These are phyloP conservation scores for Cordyceps cateniannulata DNA, from an alignment of 2,329 filamentous ascomycete species.

Conservation along the genomic window DNA sequence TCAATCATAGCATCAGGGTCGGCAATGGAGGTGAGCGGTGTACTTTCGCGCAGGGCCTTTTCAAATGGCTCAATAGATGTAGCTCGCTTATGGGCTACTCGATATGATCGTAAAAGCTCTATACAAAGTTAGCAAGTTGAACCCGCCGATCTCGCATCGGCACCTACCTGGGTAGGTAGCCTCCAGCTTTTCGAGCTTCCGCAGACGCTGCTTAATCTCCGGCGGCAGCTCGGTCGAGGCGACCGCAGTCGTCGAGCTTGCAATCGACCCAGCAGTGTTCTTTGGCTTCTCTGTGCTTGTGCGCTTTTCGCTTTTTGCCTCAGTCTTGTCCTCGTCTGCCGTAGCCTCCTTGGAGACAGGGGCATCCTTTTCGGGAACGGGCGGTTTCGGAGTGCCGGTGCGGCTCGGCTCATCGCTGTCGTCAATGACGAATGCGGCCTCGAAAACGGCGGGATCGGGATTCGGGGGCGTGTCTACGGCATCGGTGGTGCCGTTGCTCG, in stretches of 20 bases:
- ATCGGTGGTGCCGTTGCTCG: slow-evolving; percentile 33
- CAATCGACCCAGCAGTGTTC: slow-evolving; percentile 16
- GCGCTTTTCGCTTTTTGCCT: slow-evolving; percentile 13
- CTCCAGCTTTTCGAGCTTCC: slow-evolving; percentile 86
- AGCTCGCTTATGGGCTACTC: slow-evolving; percentile 80
- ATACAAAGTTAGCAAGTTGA: slow-evolving; percentile 9
- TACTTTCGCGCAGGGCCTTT: slow-evolving; percentile 82
- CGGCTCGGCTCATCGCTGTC: slow-evolving; percentile 67
- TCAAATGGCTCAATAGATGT: slow-evolving; percentile 91
- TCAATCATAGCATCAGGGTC: slow-evolving; percentile 82
- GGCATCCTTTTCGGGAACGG: slow-evolving; percentile 29
- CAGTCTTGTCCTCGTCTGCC: slow-evolving; percentile 17
- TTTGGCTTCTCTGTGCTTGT: slow-evolving; percentile 1
- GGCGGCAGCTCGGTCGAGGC: slow-evolving; percentile 54
- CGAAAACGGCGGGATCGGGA: slow-evolving; percentile 82
- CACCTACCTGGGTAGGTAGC: slow-evolving; percentile 71
- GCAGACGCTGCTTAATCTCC: slow-evolving; percentile 68
- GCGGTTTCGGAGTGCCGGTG: slow-evolving; percentile 49
- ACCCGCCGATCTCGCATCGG: not conserved
- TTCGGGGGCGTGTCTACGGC: slow-evolving; percentile 38
- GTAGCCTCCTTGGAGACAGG: slow-evolving; percentile 16
- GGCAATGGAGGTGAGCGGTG: slow-evolving; percentile 78
- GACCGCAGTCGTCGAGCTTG: slow-evolving; percentile 13
- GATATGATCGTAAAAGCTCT: slow-evolving; percentile 89
- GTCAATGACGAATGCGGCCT: slow-evolving; percentile 79